Evolutionary conservation across 768 basidiomycete species (phyloP).

Genomic region (Terana coerulea): DNA sequence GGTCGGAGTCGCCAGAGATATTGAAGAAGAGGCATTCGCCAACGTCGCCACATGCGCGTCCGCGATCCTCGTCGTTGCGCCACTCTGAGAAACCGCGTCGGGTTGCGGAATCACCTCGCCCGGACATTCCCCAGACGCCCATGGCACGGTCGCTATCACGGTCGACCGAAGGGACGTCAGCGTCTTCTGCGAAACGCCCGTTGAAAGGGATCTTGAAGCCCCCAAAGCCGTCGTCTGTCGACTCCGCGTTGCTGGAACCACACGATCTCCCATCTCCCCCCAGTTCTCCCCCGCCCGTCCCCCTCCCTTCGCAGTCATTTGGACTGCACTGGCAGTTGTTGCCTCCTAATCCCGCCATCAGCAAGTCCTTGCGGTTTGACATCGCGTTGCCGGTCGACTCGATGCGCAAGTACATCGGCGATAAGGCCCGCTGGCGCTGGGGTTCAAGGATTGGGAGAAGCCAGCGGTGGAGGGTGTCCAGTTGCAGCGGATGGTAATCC

Average conservation of each 20-base stretch:
- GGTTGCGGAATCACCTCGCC: too few species aligned
- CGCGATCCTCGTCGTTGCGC: not conserved
- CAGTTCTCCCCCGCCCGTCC: not conserved
- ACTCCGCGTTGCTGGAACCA: not conserved
- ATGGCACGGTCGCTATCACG: not conserved
- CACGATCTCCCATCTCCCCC: conserved; percentile 2
- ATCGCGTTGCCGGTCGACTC: not conserved
- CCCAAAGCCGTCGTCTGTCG: not conserved
- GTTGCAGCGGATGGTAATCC: conserved; percentile 1
- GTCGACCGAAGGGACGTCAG: not conserved
- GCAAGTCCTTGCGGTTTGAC: conserved; percentile 1
- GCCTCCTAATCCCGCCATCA: not conserved
- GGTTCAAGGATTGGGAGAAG: not conserved
- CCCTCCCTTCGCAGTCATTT: not conserved
- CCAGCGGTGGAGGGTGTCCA: not conserved
- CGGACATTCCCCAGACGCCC: too few species aligned
- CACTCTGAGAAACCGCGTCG: too few species aligned
- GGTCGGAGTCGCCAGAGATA: conserved; percentile 3
- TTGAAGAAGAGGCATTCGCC: not conserved
- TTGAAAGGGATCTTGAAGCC: conserved; percentile 8
- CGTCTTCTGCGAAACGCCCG: conserved; percentile 5
- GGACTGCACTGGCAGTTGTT: conserved; percentile 10
- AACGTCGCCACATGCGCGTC: not conserved
- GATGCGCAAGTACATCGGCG: not conserved
- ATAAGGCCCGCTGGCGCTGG: not conserved